These are phyloP conservation scores for Dendrothele bispora DNA, from an alignment of 768 basidiomycete genomes.

Conservation along the genomic window DNA sequence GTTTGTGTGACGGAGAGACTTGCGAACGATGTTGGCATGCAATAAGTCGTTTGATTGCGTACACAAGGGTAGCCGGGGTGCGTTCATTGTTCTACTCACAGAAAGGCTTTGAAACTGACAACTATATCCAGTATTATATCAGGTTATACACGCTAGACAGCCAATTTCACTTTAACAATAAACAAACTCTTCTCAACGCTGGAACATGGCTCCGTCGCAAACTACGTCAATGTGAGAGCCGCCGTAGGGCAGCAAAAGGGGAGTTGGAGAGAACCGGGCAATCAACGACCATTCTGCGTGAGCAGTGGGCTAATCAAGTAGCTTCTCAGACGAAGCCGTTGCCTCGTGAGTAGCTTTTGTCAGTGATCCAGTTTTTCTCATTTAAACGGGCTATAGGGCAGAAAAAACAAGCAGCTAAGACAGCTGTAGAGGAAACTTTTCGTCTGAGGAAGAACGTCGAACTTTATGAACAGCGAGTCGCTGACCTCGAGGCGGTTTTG, in stretches of 20 bases:
- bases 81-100: too few relatives aligned
- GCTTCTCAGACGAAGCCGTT: slow-evolving; percentile 1
- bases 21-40: slow-evolving; percentile 25
- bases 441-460: background rate
- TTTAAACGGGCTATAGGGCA: background rate
- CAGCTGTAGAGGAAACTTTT: background rate
- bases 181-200: slow-evolving; percentile 4
- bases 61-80: slow-evolving; percentile 18
- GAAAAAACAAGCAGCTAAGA: background rate
- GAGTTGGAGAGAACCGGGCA: background rate
- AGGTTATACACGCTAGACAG: slow-evolving; percentile 13
- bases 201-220: slow-evolving; percentile 14
- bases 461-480: background rate
- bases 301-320: slow-evolving; percentile 11
- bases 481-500: background rate
- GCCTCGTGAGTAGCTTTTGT: slow-evolving; percentile 15
- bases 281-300: slow-evolving; percentile 7
- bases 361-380: background rate
- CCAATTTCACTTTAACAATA: slow-evolving; percentile 11
- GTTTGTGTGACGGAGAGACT: slow-evolving; percentile 26
- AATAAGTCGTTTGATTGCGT: slow-evolving; percentile 18
- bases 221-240: background rate
- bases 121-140: slow-evolving; percentile 12
- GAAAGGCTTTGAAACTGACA: background rate
- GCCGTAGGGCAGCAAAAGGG: background rate